A percentile compares a stretch with the other conserved stretches of the same genome.
phyloP scores from a whole-genome alignment of 345 rosid species.

The thale cress (Arabidopsis thaliana) region TAIR10.1 NC_003075.7:17093001-17093500 shows the following conservation, averaged over 20 bases:
- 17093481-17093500: constrained; percentile 57
- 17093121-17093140: constrained; percentile 36
- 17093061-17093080: constrained; percentile 4
- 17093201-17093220: constrained; percentile 35
- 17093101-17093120: constrained; percentile 25
- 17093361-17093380: constrained; percentile 42
- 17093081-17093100: constrained; percentile 23
- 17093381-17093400: constrained; percentile 27
- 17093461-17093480: constrained; percentile 22
- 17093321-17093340: constrained; percentile 44
- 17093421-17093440: constrained; percentile 30
- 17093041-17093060: neutral
- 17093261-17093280: constrained; percentile 50
- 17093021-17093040: neutral
- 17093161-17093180: constrained; percentile 2
- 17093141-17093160: constrained; percentile 36
- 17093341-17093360: constrained; percentile 41
- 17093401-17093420: constrained; percentile 39
- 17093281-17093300: constrained; percentile 48
- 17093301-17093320: constrained; percentile 56
- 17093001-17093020: constrained; percentile 1
- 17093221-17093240: constrained; percentile 49
- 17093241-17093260: constrained; percentile 64
- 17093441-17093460: constrained; percentile 43
- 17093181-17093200: constrained; percentile 41